Percentiles rank a stretch among this genome's conserved stretches.
Evolutionary conservation across 352 stramenopile species (phyloP).

Genomic region (Phytophthora megakarya): DNA sequence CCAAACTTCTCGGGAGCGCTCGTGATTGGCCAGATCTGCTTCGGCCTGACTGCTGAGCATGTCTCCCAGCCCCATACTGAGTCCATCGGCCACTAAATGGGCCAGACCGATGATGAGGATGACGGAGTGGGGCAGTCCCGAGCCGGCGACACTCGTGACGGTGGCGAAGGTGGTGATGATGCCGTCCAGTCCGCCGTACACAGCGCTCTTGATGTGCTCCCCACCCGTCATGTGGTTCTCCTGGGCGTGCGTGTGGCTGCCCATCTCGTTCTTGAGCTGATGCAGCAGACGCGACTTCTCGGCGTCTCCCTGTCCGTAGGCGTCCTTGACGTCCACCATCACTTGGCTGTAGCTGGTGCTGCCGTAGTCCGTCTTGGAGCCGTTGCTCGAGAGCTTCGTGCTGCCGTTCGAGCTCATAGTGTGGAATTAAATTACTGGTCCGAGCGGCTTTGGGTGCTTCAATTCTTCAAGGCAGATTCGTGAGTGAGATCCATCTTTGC

Average conservation of each 20-base stretch:
- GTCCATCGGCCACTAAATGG: conserved; percentile 94
- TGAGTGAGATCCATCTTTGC: conserved; percentile 24
- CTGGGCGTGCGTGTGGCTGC: conserved; percentile 55
- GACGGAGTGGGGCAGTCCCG: conserved; percentile 83
- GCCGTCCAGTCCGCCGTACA: conserved; percentile 96
- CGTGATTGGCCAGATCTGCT: conserved; percentile 93
- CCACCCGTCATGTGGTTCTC: conserved; percentile 79
- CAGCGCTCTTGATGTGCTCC: conserved; percentile 85
- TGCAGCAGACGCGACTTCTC: conserved; percentile 66
- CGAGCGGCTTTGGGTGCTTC: conserved; percentile 12
- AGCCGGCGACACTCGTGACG: conserved; percentile 93
- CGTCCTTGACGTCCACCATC: conserved; percentile 60
- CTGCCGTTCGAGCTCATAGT: conserved; percentile 35
- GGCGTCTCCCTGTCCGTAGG: conserved; percentile 51
- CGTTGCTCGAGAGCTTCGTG: conserved; percentile 30
- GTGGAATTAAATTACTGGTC: not conserved
- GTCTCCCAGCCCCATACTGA: conserved; percentile 96
- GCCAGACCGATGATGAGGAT: conserved; percentile 96
- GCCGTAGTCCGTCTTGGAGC: conserved; percentile 54
- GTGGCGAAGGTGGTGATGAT: conserved; percentile 97
- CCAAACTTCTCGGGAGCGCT: conserved; percentile 92
- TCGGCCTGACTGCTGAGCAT: conserved; percentile 94
- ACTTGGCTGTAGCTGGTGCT: conserved; percentile 45
- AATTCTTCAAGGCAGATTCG: conserved; percentile 25
- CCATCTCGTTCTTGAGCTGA: conserved; percentile 72